phyloP scores from a whole-genome alignment of 768 basidiomycete species.

The Auricularia auricula-judae region DNA sequence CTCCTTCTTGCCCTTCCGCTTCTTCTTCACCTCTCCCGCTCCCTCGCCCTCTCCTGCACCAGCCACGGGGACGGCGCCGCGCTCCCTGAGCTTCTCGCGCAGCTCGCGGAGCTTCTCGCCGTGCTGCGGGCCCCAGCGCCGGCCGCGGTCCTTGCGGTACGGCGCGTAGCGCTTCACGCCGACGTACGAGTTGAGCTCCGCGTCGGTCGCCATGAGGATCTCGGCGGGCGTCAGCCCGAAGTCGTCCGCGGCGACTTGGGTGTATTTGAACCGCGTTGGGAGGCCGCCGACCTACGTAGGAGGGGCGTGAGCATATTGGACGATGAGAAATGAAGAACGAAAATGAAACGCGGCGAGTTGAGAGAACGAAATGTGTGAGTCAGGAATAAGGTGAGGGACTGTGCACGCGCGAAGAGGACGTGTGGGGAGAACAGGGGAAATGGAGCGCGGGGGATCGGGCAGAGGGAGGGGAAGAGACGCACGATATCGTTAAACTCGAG shows the following conservation, averaged over 20 bases:
- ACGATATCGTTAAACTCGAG: conserved; percentile 96
- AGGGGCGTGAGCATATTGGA: background rate
- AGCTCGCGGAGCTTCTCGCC: conserved; percentile 61
- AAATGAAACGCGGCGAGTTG: too few species aligned
- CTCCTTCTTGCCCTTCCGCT: conserved; percentile 24
- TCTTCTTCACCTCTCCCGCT: conserved; percentile 6
- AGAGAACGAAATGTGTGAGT: too few species aligned
- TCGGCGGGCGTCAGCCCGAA: conserved; percentile 74
- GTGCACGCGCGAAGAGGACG: too few species aligned
- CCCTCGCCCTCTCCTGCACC: background rate
- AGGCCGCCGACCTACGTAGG: conserved; percentile 65
- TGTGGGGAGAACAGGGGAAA: too few species aligned
- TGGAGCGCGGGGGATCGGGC: background rate
- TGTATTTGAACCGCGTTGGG: conserved; percentile 90
- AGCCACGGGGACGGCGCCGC: conserved; percentile 4
- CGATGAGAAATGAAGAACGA: too few species aligned
- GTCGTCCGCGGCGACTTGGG: conserved; percentile 46
- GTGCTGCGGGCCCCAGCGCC: conserved; percentile 54
- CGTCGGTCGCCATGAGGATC: conserved; percentile 83
- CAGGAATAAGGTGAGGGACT: too few species aligned
- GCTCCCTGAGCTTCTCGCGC: conserved; percentile 42
- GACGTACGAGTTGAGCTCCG: conserved; percentile 87
- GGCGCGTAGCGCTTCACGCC: conserved; percentile 86
- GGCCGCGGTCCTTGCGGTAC: conserved; percentile 51
- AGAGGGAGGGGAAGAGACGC: conserved; percentile 17